A percentile compares a stretch with the other conserved stretches of the same genome.
Evolutionary conservation across 2,329 filamentous ascomycete species (phyloP).

Genomic region (Aspergillus ochraceus): DNA sequence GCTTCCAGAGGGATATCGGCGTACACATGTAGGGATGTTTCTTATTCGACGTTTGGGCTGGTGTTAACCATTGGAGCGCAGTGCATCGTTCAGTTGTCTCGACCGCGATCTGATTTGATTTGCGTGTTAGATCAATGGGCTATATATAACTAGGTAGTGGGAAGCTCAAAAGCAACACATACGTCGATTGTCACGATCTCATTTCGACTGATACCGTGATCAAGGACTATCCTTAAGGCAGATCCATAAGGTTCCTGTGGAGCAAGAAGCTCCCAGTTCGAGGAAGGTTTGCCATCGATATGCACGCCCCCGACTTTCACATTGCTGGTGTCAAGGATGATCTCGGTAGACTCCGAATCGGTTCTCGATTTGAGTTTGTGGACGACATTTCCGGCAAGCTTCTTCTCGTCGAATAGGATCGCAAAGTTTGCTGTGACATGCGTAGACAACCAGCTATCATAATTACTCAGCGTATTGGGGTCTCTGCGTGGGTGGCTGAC

Average conservation of each 20-base stretch:
- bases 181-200: conserved; percentile 51
- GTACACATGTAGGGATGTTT: conserved; percentile 90
- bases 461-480: conserved; percentile 89
- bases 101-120: conserved; percentile 59
- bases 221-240: conserved; percentile 50
- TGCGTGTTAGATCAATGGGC: conserved; percentile 2
- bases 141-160: neutral
- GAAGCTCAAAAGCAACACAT: conserved; percentile 16
- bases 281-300: conserved; percentile 62
- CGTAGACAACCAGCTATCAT: conserved; percentile 79
- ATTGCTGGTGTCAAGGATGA: conserved; percentile 86
- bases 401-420: conserved; percentile 79
- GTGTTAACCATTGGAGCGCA: conserved; percentile 91
- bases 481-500: conserved; percentile 61
- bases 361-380: conserved; percentile 77
- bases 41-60: conserved; percentile 90
- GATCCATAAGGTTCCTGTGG: conserved; percentile 68
- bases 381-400: conserved; percentile 72
- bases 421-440: conserved; percentile 80
- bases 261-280: conserved; percentile 67
- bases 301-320: conserved; percentile 72
- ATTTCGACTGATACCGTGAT: conserved; percentile 47
- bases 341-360: conserved; percentile 69
- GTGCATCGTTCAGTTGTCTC: conserved; percentile 86
- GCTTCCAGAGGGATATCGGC: conserved; percentile 14